Evolutionary conservation across 202 grass and related monocot species (phyloP), one percentile per base, ranked within the genome.

Genomic region (Panicum virgatum): DNA sequence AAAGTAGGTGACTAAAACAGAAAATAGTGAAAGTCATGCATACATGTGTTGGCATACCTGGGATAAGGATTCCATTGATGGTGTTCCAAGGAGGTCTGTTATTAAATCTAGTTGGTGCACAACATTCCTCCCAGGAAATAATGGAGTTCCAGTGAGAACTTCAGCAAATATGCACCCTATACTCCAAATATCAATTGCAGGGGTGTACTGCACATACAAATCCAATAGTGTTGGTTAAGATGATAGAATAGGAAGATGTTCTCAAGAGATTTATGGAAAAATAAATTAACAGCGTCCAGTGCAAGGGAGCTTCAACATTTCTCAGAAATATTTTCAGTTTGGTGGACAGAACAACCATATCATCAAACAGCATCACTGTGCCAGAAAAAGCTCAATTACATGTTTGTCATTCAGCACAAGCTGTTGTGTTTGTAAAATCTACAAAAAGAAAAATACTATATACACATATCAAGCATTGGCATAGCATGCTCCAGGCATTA

Each of bases 161-260:
- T 97, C 95, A 34, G 92, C 90, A 93, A 94, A 97, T 89, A 97
- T 94, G 80, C 95, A 94, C 54, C 95, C 95, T 88, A 94, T 94
- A 75, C 95, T 97, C 95, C 95, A 97, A 72, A 97, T 93, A 81
- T 97, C 95, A 82, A 97, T 82, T 83, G 90, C 92, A 84, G 95
- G 90, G 30, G 95, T 97, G 79, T 97, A 97, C 95, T 97, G 92
- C 54, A 88, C 63, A 61, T 25, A 64, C 10, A 88, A 80, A 84
- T 36, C 56, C 6, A 56, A 11, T 10, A 61, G 22, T 36, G 7
- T 84, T 65, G 10, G 67, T 26, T 6, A 59, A 77, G 32, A 80
- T 34, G 52, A n/a, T n/a, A 40, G 64, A 66, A 32, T 22, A 50
- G 34, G 68, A 74, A 42, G 36, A 71, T 82, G 56, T 30, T 53